Evolutionary conservation across 2,329 filamentous ascomycete species (phyloP), one percentile per base, ranked within the genome.

Genomic region (Trichophyton mentagrophytes): DNA sequence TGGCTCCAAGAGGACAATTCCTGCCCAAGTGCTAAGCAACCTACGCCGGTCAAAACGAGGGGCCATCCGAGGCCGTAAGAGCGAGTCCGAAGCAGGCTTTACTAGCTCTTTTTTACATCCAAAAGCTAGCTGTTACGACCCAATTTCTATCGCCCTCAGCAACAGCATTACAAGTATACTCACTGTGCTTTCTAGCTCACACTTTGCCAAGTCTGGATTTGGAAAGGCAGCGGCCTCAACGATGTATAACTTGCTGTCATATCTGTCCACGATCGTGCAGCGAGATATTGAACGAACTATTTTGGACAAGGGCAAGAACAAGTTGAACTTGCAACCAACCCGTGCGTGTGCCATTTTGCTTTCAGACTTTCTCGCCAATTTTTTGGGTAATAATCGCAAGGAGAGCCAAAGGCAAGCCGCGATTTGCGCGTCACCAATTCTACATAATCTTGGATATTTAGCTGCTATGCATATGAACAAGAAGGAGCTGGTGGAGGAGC

Each of bases 401-500:
- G 20, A 30, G 30, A 8, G 11, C 30, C 6, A 25, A 30, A 58
- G n/a, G 11, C 38, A 49, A 9, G n/a, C 38, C 8, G 30, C n/a
- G 20, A 27, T 17, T 17, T 9, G 8, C 9, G 51, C 27, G n/a
- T 36, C 17, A 15, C 51, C 51, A 6, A 46, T 64, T 60, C 47
- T 64, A 44, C 65, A 65, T 22, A 65, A 64, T 40, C 61, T 74
- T 36, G 71, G 74, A 42, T 60, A 65, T 33, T 71, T 70, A 59
- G 71, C 69, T 25, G 60, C 66, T 20, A 61, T 61, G 20, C 65
- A 74, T 59, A 66, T 66, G 8, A 62, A 66, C 51, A 69, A 70
- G 44, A 65, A 70, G 13, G 68, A 71, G 22, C 62, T 72, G 36
- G 59, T 74, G 40, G 70, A 69, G 55, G 71, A 71, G 56, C 59